These are phyloP conservation scores for Mucor indicus DNA, from an alignment of 371 early-diverging fungal species.

Conservation along the genomic window DNA sequence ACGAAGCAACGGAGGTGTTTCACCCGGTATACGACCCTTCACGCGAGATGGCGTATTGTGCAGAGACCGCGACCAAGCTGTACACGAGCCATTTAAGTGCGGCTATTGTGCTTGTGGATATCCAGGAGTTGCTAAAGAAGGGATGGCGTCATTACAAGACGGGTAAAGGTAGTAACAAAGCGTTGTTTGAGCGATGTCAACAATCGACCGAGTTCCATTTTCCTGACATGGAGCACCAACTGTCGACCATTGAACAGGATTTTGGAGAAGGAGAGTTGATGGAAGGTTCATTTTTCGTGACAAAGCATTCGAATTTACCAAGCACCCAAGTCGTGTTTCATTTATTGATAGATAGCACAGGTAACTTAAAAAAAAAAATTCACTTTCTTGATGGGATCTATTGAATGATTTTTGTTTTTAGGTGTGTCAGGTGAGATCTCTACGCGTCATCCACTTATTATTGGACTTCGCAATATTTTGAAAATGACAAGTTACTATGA, in stretches of 20 bases:
- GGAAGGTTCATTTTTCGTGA: conserved; percentile 76
- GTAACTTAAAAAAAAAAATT: conserved; percentile 29
- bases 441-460: conserved; percentile 50
- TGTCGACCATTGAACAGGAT: conserved; percentile 53
- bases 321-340: conserved; percentile 75
- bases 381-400: no score
- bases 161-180: conserved; percentile 65
- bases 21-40: conserved; percentile 47
- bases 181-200: conserved; percentile 64
- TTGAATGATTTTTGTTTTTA: conserved; percentile 15
- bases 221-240: conserved; percentile 64
- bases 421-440: conserved; percentile 42
- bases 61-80: conserved; percentile 68
- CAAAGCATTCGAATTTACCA: conserved; percentile 77
- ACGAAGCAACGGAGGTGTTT: conserved; percentile 47
- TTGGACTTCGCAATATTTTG: conserved; percentile 66
- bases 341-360: conserved; percentile 52
- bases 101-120: conserved; percentile 57
- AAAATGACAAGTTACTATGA: conserved; percentile 65
- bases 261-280: conserved; percentile 36
- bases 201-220: conserved; percentile 80
- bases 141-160: conserved; percentile 57
- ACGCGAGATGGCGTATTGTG: conserved; percentile 61
- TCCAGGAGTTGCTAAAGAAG: conserved; percentile 41
- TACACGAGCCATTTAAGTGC: conserved; percentile 69